These are phyloP conservation scores for Penicillium thymicola DNA, from an alignment of 2,329 filamentous ascomycete species.

Conservation along the genomic window DNA sequence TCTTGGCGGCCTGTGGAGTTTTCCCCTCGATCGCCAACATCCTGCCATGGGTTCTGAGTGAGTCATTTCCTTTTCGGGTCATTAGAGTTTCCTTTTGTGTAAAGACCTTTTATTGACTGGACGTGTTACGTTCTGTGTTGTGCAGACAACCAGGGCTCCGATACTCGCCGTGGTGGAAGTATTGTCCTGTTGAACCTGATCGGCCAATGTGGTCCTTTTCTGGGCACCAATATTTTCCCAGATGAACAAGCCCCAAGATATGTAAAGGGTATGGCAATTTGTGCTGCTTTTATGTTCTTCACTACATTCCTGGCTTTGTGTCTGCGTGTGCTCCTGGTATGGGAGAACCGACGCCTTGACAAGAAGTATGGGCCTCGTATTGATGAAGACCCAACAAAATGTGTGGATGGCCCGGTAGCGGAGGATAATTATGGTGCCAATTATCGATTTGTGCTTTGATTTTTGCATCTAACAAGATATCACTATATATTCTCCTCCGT, in stretches of 20 bases:
- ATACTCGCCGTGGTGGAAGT: conserved; percentile 63
- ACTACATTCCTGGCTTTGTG: conserved; percentile 54
- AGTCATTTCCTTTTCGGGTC: conserved; percentile 13
- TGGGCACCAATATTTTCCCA: conserved; percentile 64
- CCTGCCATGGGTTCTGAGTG: conserved; percentile 63
- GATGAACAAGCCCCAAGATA: conserved; percentile 46
- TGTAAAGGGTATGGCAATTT: conserved; percentile 57
- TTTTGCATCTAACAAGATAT: neutral
- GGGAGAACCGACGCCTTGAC: conserved; percentile 61
- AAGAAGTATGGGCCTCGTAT: conserved; percentile 40
- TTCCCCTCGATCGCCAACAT: conserved; percentile 68
- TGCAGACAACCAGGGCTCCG: conserved; percentile 65
- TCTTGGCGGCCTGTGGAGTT: conserved; percentile 58
- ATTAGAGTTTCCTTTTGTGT: neutral
- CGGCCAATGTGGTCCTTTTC: conserved; percentile 61
- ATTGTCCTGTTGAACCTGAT: conserved; percentile 67
- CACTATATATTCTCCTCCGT: neutral
- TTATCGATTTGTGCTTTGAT: conserved; percentile 39
- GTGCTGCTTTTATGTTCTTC: conserved; percentile 60
- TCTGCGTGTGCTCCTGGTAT: conserved; percentile 54
- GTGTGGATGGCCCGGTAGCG: conserved; percentile 20
- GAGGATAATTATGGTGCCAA: conserved; percentile 42
- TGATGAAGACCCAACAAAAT: conserved; percentile 16
- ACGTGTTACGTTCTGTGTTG: neutral
- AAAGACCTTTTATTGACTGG: neutral